Percentiles rank a stretch among this genome's conserved stretches.
Conservation (phyloP, 805 yeast species). For the Yamadazyma laniorum region DNA sequence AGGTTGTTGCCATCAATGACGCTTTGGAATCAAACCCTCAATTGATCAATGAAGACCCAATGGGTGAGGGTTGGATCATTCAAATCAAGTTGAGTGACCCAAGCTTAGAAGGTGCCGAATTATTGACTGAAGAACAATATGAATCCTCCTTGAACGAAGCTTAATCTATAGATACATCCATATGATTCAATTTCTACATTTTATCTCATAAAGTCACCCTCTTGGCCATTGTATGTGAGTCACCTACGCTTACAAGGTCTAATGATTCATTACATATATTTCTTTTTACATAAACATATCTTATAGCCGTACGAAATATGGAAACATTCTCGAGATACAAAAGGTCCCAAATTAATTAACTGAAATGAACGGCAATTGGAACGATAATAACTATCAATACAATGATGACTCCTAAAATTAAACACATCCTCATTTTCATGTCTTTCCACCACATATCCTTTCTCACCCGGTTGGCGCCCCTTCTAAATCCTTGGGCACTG, state of each 20-base stretch:
- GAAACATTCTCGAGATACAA: no score
- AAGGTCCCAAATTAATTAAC: no score
- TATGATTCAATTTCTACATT: not conserved
- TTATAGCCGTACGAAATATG: not conserved
- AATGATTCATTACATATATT: slow-evolving; percentile 3
- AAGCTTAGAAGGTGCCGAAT: slow-evolving; percentile 37
- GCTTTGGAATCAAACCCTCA: slow-evolving; percentile 68
- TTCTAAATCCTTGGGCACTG: slow-evolving; percentile 89
- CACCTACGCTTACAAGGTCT: no score
- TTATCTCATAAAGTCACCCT: not conserved
- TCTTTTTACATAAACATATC: not conserved
- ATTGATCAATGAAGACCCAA: slow-evolving; percentile 81
- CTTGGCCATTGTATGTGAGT: no score
- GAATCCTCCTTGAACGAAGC: slow-evolving; percentile 48
- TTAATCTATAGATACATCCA: not conserved
- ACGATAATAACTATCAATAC: slow-evolving; percentile 85
- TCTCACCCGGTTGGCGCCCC: slow-evolving; percentile 96
- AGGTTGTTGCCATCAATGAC: slow-evolving; percentile 68
- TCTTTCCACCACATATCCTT: slow-evolving; percentile 99
- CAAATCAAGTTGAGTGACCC: slow-evolving; percentile 60
- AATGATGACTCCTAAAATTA: slow-evolving; percentile 73
- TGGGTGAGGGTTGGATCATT: slow-evolving; percentile 93
- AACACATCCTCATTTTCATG: slow-evolving; percentile 91
- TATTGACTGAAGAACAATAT: slow-evolving; percentile 56
- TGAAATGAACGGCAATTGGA: slow-evolving; percentile 87